Conservation (phyloP, 176 grass and related monocot genomes). For the Microstegium vimineum region DNA sequence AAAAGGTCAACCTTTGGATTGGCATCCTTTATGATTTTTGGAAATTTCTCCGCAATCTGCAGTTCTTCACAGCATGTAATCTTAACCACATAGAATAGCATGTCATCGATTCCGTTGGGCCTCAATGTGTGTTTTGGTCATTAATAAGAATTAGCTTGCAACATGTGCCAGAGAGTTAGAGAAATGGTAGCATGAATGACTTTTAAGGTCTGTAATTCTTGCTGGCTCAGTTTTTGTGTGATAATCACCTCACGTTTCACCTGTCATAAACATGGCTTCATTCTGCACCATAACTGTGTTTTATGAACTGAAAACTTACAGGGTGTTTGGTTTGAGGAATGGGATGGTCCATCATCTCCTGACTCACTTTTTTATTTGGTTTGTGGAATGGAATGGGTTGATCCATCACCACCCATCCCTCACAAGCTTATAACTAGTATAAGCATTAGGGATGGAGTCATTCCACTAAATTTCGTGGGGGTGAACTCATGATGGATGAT, state of each 20-base stretch:
- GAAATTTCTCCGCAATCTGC: background rate
- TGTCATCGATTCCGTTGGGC: background rate
- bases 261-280: background rate
- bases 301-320: background rate
- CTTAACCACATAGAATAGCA: background rate
- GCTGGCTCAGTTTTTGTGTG: conserved; percentile 1
- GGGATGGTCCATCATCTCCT: background rate
- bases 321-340: background rate
- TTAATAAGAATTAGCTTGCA: background rate
- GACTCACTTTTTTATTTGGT: background rate
- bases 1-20: background rate
- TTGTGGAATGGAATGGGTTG: background rate
- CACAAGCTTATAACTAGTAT: background rate
- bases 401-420: background rate
- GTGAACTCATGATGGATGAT: background rate
- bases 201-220: background rate
- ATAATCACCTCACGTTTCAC: background rate
- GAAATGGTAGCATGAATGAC: background rate
- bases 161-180: background rate
- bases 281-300: background rate
- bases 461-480: background rate
- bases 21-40: background rate
- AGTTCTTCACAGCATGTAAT: background rate
- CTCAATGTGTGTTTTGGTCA: background rate
- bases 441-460: background rate